Evolutionary conservation across 2,329 filamentous ascomycete species (phyloP), one percentile per base, ranked within the genome.

Genomic region (Neonectria ditissima): DNA sequence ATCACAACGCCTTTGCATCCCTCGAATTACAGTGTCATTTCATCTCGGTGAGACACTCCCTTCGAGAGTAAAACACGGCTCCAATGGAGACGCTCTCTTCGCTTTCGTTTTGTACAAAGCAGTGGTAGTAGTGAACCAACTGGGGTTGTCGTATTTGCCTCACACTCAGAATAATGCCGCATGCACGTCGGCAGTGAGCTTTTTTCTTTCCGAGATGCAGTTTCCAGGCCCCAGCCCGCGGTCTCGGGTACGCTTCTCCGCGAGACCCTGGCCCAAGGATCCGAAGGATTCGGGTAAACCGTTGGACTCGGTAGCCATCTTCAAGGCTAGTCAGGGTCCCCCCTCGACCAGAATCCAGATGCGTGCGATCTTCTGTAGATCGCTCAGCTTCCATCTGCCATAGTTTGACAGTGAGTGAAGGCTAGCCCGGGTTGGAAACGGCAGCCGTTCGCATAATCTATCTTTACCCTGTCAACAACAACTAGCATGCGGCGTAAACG

Each of bases 311-410:
- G 55, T 7, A 57, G 32, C 30, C 44, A 57, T 39, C 44, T n/a
- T 24, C 45, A 24, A 34, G 13, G 26, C 26, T 34, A 41, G 55
- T 22, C 13, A 24, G 45, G 34, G n/a, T 3, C 11, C 14, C 30
- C 4, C 18, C 24, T 20, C 22, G n/a, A 2, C 14, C 13, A 54
- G 45, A 2, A 10, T 8, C 47, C 28, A 16, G 14, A 53, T 20
- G 39, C 16, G 28, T 51, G 26, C 50, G 48, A 59, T 53, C 48
- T 18, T 8, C 47, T 45, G 56, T 28, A 53, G 56, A 54, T 59
- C 56, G 16, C 20, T 45, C 47, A 57, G 13, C 54, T 45, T 56
- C 16, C 18, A n/a, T 28, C 18, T 18, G 13, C 37, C 26, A 9
- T 14, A 7, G 16, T 18, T 16, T 47, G 22, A n/a, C 43, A n/a